phyloP scores from a whole-genome alignment of 805 yeast species.

The Candida bentonensis region DNA sequence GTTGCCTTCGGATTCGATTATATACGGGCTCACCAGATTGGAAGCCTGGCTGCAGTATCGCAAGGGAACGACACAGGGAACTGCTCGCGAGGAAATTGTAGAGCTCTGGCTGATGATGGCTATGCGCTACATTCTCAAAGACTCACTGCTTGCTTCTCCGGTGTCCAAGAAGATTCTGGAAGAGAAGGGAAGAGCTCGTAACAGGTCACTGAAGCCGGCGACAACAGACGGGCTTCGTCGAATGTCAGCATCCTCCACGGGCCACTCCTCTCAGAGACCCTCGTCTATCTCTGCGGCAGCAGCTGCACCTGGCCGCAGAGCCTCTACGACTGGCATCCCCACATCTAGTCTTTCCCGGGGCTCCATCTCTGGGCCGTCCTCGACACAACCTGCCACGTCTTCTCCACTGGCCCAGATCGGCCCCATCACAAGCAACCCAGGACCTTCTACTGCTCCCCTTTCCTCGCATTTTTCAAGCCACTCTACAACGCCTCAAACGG shows the following conservation, averaged over 20 bases:
- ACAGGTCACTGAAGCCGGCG: no score
- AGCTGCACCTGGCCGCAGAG: neutral
- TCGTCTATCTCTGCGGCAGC: neutral
- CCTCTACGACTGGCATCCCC: neutral
- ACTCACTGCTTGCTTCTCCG: slow-evolving; percentile 18
- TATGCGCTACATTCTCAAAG: slow-evolving; percentile 15
- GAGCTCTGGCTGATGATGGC: slow-evolving; percentile 23
- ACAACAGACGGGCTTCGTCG: no score
- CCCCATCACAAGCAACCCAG: no score
- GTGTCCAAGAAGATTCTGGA: slow-evolving; percentile 4
- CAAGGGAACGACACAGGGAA: slow-evolving; percentile 6
- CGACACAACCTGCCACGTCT: neutral
- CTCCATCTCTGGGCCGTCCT: neutral
- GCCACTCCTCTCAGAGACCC: neutral
- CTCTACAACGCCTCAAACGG: no score
- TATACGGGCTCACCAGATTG: slow-evolving; percentile 16
- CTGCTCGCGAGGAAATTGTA: slow-evolving; percentile 9
- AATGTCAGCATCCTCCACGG: neutral
- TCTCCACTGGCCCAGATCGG: neutral
- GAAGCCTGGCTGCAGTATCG: slow-evolving; percentile 20
- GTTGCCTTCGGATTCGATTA: slow-evolving; percentile 8
- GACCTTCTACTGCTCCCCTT: neutral
- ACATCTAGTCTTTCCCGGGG: neutral
- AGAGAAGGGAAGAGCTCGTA: neutral
- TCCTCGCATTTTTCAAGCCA: no score